Evolutionary conservation across 2,329 filamentous ascomycete genomes (phyloP), one percentile per base, ranked within the genome.

Genomic region (Pseudohalonectria lignicola): DNA sequence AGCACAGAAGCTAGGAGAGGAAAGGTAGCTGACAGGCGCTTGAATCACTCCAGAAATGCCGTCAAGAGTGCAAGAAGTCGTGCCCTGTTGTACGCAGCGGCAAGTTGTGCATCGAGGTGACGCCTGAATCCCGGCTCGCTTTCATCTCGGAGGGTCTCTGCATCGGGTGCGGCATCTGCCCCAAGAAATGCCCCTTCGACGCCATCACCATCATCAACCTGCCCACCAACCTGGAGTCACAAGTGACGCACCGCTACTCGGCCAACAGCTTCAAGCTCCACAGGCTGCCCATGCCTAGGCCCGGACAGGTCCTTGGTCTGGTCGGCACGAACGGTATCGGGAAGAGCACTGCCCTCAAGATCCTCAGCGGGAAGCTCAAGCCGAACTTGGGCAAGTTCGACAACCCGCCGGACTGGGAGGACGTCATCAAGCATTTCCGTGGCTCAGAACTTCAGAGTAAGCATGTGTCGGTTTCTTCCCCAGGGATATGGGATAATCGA

Each of bases 171-270:
- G 93, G 92, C 80, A 98, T 98, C 68, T 98, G 93, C 64, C 87
- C 90, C 32, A 98, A 98, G 72, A 96, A 96, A 64, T 98, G 92
- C 63, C 92, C 92, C 13, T 98, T 98, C 64, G 83, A 88, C 57
- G 92, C 92, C 53, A 98, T 98, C 66, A 93, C 90, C 62, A 98
- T 98, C 63, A 98, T 98, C 86, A 98, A 98, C 71, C 70, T 98
- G 72, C 92, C 93, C 51, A 98, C 92, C 61, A 98, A 98, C 67
- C 82, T 98, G 63, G 92, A 98, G 64, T 93, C 83, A 49, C 85
- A 96, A 62, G 87, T 98, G 56, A 96, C 92, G 50, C 93, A 98
- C 63, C 84, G 92, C 59, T 98, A 98, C 71, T 94, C 90, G 39
- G 90, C 92, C 61, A 98, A 98, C 74, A 95, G 88, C 69, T 98